These are phyloP conservation scores for Lipomyces starkeyi DNA, from an alignment of 805 yeast genomes.

Conservation along the genomic window DNA sequence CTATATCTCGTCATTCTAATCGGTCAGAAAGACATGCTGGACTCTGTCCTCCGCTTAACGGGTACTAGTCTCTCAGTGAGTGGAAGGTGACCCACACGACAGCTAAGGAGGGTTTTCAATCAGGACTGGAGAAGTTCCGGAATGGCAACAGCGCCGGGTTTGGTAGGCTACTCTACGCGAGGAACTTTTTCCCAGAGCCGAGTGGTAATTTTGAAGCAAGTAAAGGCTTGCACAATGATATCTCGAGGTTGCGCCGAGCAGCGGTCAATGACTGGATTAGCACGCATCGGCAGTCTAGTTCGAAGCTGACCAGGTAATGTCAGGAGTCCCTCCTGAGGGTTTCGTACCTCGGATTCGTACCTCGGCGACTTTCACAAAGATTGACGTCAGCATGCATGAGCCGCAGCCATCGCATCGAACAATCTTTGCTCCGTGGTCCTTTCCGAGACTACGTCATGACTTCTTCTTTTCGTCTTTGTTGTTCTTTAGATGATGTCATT, in stretches of 20 bases:
- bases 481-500: too few relatives aligned
- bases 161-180: slow-evolving; percentile 10
- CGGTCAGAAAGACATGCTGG: slow-evolving; percentile 11
- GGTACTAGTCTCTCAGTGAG: not conserved
- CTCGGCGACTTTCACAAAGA: too few relatives aligned
- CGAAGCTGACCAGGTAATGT: too few relatives aligned
- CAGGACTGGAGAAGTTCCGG: not conserved
- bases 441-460: too few relatives aligned
- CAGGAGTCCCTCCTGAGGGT: too few relatives aligned
- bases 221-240: slow-evolving; percentile 4
- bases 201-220: slow-evolving; percentile 4
- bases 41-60: slow-evolving; percentile 8
- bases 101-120: slow-evolving; percentile 1
- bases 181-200: slow-evolving; percentile 4
- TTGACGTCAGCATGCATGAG: too few relatives aligned
- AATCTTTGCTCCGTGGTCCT: not conserved
- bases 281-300: too few relatives aligned
- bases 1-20: not conserved
- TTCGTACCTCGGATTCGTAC: too few relatives aligned
- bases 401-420: too few relatives aligned
- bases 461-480: too few relatives aligned
- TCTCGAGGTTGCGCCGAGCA: too few relatives aligned
- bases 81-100: slow-evolving; percentile 2
- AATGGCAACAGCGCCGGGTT: slow-evolving; percentile 12
- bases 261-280: too few relatives aligned